Evolutionary conservation across 257 asterid genomes (phyloP).

Genomic region (Solanum chilense): DNA sequence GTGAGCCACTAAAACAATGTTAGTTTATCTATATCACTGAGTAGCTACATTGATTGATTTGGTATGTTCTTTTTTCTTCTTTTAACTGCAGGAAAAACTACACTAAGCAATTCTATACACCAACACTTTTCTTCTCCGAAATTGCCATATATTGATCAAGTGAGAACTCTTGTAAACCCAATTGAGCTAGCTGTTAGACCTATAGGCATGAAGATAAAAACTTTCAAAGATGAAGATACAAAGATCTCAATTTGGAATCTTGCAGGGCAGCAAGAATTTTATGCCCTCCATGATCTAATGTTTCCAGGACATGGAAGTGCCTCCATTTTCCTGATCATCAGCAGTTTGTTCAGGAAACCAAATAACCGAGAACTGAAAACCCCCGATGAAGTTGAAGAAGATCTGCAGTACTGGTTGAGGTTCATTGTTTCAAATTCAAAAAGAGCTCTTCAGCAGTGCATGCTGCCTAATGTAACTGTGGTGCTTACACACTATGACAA

Average conservation of each 20-base stretch:
- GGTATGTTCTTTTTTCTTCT: background rate
- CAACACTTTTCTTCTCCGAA: constrained; percentile 46
- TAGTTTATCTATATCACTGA: background rate
- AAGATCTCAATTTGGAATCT: constrained; percentile 81
- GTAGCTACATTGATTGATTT: background rate
- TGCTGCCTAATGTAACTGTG: constrained; percentile 67
- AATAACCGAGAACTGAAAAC: constrained; percentile 50
- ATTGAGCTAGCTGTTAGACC: constrained; percentile 62
- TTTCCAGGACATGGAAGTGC: constrained; percentile 83
- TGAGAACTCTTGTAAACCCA: constrained; percentile 63
- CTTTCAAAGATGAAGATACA: constrained; percentile 53
- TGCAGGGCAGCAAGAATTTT: constrained; percentile 59
- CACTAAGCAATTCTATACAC: constrained; percentile 48
- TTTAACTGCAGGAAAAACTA: constrained; percentile 41
- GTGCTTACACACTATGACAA: constrained; percentile 75
- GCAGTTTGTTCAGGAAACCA: constrained; percentile 54
- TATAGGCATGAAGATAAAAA: constrained; percentile 47
- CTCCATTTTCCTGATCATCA: constrained; percentile 42
- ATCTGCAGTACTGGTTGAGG: constrained; percentile 71
- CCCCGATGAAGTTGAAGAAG: constrained; percentile 55
- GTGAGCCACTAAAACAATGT: constrained; percentile 9
- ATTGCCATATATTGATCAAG: constrained; percentile 48
- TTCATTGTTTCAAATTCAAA: constrained; percentile 61
- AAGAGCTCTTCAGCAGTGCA: constrained; percentile 65
- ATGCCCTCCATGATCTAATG: constrained; percentile 63